Base-by-base conservation (phyloP, 176 grass and related monocot genomes). In the Carex pumila region DNA sequence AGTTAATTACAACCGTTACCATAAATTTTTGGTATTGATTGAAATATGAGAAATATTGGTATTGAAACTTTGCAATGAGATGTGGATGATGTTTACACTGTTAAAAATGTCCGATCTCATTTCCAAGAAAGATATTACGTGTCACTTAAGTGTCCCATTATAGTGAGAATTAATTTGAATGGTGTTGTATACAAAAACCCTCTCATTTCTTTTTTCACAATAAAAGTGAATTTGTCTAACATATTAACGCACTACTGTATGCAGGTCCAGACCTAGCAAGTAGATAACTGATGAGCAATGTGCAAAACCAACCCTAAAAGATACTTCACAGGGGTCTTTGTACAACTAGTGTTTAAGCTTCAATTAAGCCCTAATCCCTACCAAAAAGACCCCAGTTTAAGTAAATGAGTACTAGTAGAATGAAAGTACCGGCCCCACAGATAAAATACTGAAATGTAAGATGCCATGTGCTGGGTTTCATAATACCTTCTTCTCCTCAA, bases 401-500 rank as follows among this genome's bases (percentile, higher is more conserved):
- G 29, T 34, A 17, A 49, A 31, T 30, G 49, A 76, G 22, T 31
- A 55, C 49, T 15, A 13, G 49, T 76, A 55, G 21, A 25, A 30
- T 30, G 32, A 12, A 14, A 70, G 34, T 71, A 47, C 67, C 18
- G 19, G 17, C 45, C 18, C 17, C 66, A 41, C 17, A 43, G 37
- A 71, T 71, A 71, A 37, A 71, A 45, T 41, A 41, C 30, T 14
- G 4, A 56, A 34, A 75, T 32, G 17, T 76, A 49, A 32, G 21
- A 55, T 76, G 22, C 49, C 12, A 19, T 50, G 21, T 31, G 18
- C 79, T 65, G 12, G 30, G 30, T 84, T 91, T 25, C 25, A 83
- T 14, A 79, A 66, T 83, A 94, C 96, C 96, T 99, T 99, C 78
- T 99, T 99, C 85, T 95, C 93, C 25, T 83, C 96, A 50, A 85